Evolutionary conservation across 805 yeast genomes (phyloP), one percentile per base, ranked within the genome.

Genomic region (Isabelozyma pseudorhagii): DNA sequence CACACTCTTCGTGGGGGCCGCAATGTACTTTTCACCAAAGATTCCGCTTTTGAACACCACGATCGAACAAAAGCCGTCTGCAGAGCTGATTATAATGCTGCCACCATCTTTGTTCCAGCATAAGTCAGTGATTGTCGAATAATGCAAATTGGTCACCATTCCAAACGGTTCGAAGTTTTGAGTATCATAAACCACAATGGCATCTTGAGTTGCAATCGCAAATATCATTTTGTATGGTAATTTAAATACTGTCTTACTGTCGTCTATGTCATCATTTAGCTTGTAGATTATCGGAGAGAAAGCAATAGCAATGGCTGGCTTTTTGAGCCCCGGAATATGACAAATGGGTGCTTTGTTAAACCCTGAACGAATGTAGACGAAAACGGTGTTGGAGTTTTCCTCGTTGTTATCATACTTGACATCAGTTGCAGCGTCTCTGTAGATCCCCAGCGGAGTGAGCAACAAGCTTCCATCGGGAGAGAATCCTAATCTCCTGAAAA

Each of bases 161-260:
- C 92, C 94, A 18, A 94, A 59, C 2, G 97, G 96, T 49, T 76
- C 66, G 25, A 74, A 59, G 31, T 77, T 74, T 53, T 84, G 87
- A 0, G 98, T 93, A 56, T 90, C 96, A 67, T 89, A 94, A 1
- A 94, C 69, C 8, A 86, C 60, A 10, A 94, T 86, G 11, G 92
- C 79, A 62, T 89, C 97, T 50, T 89, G 91, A 0, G 97, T 92
- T 0, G 97, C 98, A 15, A 94, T 87, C 0, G 97, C 98, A 69
- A 87, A 92, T 0, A 93, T 69, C 82, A 94, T 80, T 53, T 90
- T 80, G 61, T 94, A 91, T 1, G 89, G 87, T 42, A 92, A 66
- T 4, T 72, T 67, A 52, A 89, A 78, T 11, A 77, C 77, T 1
- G 72, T 66, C 8, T 34, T 17, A 2, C 28, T 28, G 5, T 46